These are phyloP conservation scores for Mortierella sp. DNA, from an alignment of 371 early-diverging fungal genomes.

Conservation along the genomic window DNA sequence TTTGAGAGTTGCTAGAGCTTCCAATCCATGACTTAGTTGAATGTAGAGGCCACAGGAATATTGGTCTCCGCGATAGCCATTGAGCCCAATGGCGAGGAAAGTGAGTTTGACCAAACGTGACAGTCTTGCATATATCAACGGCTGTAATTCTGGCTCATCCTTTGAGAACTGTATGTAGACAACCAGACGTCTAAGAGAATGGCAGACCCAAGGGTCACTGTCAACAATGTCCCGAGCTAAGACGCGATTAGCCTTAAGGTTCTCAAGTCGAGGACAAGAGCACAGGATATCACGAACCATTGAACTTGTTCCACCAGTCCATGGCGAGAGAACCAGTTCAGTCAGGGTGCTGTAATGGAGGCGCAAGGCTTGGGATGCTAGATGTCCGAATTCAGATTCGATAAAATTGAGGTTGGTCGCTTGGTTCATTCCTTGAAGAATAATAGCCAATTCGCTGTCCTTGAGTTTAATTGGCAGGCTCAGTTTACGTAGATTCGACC, in stretches of 20 bases:
- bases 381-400: neutral
- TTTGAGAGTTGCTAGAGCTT: neutral
- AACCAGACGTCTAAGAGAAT: neutral
- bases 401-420: neutral
- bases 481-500: neutral
- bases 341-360: neutral
- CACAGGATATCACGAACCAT: conserved; percentile 2
- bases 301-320: neutral
- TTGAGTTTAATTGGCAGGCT: neutral
- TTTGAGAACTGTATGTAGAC: neutral
- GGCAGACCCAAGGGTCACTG: neutral
- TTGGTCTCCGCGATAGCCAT: neutral
- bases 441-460: neutral
- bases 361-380: neutral
- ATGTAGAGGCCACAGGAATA: neutral
- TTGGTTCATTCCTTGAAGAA: neutral
- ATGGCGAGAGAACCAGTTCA: neutral
- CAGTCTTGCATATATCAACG: neutral
- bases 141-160: neutral
- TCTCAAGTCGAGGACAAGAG: neutral
- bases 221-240: neutral
- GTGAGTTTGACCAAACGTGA: neutral
- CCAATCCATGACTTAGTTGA: neutral
- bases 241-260: neutral
- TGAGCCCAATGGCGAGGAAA: neutral